Evolutionary conservation across 2,329 filamentous ascomycete species (phyloP).

Genomic region (Fusarium clavum): DNA sequence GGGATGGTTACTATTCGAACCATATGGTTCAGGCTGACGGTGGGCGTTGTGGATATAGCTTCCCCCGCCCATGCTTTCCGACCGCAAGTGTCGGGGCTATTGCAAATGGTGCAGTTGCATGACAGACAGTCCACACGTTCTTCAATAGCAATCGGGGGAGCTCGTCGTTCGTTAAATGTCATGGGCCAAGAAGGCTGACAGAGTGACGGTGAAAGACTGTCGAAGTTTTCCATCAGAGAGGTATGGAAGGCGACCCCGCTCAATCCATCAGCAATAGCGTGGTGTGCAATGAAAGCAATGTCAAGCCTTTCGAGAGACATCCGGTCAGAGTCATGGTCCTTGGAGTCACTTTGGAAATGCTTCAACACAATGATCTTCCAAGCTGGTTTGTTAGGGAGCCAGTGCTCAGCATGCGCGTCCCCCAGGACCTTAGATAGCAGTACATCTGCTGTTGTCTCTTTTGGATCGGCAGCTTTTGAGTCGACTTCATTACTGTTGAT

Average conservation of each 20-base stretch:
- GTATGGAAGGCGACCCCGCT: conserved; percentile 20
- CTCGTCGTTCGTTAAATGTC: neutral
- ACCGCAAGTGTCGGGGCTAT: neutral
- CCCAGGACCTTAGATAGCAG: neutral
- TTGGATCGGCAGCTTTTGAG: too few species aligned
- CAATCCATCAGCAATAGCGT: conserved; percentile 27
- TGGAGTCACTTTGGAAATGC: neutral
- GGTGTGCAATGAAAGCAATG: conserved; percentile 19
- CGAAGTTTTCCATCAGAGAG: conserved; percentile 1
- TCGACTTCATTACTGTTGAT: neutral
- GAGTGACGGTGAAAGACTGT: neutral
- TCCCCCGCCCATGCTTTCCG: conserved; percentile 4
- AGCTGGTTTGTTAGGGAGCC: conserved; percentile 2
- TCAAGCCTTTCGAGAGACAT: neutral
- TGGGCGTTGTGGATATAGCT: neutral
- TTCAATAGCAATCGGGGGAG: neutral
- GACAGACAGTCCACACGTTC: neutral
- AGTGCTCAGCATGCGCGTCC: neutral
- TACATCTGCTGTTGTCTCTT: neutral
- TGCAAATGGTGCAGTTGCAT: neutral
- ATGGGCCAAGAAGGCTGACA: conserved; percentile 6
- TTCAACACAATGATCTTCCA: conserved; percentile 21
- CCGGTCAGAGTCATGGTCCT: accelerated
- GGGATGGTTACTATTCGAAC: conserved; percentile 7
- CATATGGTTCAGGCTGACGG: neutral